phyloP scores from a whole-genome alignment of 2,329 filamentous ascomycete species.

The Chaetomium strumarium region DNA sequence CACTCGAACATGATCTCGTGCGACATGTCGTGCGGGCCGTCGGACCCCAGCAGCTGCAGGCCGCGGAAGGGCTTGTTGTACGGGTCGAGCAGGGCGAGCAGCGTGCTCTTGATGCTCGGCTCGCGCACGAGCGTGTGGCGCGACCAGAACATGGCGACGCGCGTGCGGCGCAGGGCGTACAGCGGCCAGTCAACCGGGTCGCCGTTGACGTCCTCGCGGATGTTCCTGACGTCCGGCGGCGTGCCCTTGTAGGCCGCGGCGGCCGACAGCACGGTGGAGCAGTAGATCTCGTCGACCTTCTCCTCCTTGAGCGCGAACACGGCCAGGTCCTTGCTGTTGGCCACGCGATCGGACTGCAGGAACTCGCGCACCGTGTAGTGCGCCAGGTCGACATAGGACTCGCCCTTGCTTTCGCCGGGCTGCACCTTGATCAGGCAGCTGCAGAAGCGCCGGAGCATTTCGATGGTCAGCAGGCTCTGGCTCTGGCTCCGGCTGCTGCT shows the following conservation, averaged over 20 bases:
- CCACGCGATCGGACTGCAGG: neutral
- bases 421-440: neutral
- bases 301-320: neutral
- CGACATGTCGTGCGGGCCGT: neutral
- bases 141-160: neutral
- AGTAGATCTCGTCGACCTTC: neutral
- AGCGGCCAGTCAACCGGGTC: neutral
- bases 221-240: neutral
- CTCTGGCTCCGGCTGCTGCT: no score
- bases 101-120: neutral
- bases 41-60: neutral
- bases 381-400: neutral
- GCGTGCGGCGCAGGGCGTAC: neutral
- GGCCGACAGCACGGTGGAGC: neutral
- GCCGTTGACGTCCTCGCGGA: neutral
- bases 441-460: neutral
- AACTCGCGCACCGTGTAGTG: conserved; percentile 9
- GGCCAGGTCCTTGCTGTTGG: neutral
- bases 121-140: neutral
- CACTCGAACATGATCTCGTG: conserved; percentile 2
- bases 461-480: neutral
- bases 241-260: neutral
- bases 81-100: conserved; percentile 3
- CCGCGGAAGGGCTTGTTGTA: neutral
- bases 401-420: neutral